Evolutionary conservation across 495 filamentous ascomycete species (phyloP).

Genomic region (Annulohypoxylon nitens): DNA sequence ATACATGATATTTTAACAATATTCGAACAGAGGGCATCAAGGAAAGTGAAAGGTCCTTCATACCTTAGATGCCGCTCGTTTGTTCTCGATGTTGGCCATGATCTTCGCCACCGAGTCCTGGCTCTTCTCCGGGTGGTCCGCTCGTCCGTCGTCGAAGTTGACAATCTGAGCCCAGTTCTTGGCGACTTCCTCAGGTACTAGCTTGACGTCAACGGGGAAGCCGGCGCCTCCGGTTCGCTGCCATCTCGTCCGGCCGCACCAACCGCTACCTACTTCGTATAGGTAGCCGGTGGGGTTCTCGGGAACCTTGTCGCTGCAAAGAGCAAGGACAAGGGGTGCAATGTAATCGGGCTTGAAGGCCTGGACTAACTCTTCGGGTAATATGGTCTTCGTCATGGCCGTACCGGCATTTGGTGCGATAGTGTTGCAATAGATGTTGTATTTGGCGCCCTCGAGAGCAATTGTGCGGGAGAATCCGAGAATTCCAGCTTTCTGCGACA

Average conservation of each 20-base stretch:
- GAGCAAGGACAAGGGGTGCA: slow-evolving; percentile 88
- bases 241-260: slow-evolving; percentile 93
- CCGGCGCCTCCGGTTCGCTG: slow-evolving; percentile 91
- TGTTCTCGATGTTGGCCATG: slow-evolving; percentile 92
- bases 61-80: slow-evolving; percentile 63
- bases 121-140: slow-evolving; percentile 86
- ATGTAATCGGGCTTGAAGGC: slow-evolving; percentile 99
- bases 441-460: slow-evolving; percentile 92
- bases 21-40: slow-evolving; percentile 38
- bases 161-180: slow-evolving; percentile 83
- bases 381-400: slow-evolving; percentile 92
- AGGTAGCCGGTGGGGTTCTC: slow-evolving; percentile 86
- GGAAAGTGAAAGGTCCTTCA: slow-evolving; percentile 54
- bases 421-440: slow-evolving; percentile 99
- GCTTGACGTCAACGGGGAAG: slow-evolving; percentile 89
- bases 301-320: slow-evolving; percentile 90
- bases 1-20: slow-evolving; percentile 37
- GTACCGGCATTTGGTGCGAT: slow-evolving; percentile 98
- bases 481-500: slow-evolving; percentile 83
- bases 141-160: slow-evolving; percentile 89
- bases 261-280: slow-evolving; percentile 97
- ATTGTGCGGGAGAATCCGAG: slow-evolving; percentile 94
- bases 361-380: slow-evolving; percentile 98
- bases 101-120: slow-evolving; percentile 85
- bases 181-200: slow-evolving; percentile 88